These are phyloP conservation scores for Microsporum audouinii DNA, from an alignment of 2,329 filamentous ascomycete species.

Conservation along the genomic window DNA sequence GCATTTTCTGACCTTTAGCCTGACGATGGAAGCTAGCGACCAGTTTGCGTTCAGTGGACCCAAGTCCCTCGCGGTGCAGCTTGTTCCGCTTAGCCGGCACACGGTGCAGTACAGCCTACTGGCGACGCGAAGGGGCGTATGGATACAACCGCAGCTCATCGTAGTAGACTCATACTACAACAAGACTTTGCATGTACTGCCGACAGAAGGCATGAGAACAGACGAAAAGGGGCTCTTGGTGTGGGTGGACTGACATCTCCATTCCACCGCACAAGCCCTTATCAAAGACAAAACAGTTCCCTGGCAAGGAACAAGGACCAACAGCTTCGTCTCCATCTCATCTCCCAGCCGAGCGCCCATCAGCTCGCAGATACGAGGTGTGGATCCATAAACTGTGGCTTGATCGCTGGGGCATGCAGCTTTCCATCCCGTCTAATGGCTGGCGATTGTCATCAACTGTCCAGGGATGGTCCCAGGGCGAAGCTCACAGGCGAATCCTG, in stretches of 20 bases:
- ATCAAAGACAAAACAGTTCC: background rate
- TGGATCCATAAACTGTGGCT: background rate
- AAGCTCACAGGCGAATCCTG: background rate
- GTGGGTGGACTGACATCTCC: constrained; percentile 27
- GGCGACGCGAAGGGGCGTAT: constrained; percentile 51
- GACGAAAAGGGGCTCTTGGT: constrained; percentile 43
- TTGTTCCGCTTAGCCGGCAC: constrained; percentile 70
- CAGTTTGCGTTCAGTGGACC: constrained; percentile 86
- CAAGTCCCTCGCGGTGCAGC: constrained; percentile 66
- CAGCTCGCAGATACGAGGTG: background rate
- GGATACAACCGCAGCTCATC: constrained; percentile 61
- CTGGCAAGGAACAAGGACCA: background rate
- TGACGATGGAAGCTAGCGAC: constrained; percentile 85
- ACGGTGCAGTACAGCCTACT: constrained; percentile 63
- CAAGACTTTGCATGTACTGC: constrained; percentile 70
- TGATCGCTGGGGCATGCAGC: background rate
- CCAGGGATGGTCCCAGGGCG: background rate
- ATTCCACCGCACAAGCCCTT: background rate
- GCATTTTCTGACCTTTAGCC: constrained; percentile 86
- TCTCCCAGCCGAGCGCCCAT: background rate
- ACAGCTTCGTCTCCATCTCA: background rate
- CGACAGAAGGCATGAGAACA: constrained; percentile 55
- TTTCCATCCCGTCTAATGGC: background rate
- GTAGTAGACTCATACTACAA: constrained; percentile 89
- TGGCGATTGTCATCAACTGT: background rate